phyloP scores from a whole-genome alignment of 805 yeast species.

The Yamadazyma nakazawae region DNA sequence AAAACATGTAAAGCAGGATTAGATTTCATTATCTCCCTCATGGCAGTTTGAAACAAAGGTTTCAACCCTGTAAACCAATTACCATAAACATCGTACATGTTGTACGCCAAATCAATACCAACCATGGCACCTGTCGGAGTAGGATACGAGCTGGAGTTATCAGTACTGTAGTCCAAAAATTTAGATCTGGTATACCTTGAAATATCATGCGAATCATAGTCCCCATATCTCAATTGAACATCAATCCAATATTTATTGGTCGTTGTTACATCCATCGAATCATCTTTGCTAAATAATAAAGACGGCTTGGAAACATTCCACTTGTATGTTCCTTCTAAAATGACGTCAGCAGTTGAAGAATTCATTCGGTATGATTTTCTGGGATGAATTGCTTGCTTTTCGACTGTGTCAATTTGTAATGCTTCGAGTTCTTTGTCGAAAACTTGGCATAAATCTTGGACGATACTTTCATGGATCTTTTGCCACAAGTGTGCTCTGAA shows the following conservation, averaged over 20 bases:
- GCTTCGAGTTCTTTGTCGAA: constrained; percentile 83
- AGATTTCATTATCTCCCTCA: constrained; percentile 90
- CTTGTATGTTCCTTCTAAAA: constrained; percentile 65
- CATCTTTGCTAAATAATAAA: constrained; percentile 66
- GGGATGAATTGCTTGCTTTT: constrained; percentile 92
- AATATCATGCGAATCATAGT: constrained; percentile 95
- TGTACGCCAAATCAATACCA: constrained; percentile 90
- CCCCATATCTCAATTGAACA: constrained; percentile 93
- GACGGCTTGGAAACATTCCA: constrained; percentile 89
- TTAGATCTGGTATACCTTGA: constrained; percentile 91
- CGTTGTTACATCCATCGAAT: constrained; percentile 54
- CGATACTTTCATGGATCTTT: constrained; percentile 93
- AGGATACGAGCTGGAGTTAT: constrained; percentile 81
- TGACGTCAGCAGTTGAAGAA: constrained; percentile 90
- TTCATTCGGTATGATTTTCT: constrained; percentile 97
- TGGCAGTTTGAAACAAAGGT: constrained; percentile 82
- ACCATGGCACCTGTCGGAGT: constrained; percentile 89
- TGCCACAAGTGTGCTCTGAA: constrained; percentile 99
- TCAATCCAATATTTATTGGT: constrained; percentile 88
- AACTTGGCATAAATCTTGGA: constrained; percentile 89
- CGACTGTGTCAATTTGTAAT: constrained; percentile 78
- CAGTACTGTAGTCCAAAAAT: constrained; percentile 88
- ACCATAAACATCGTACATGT: constrained; percentile 95
- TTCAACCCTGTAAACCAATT: constrained; percentile 97
- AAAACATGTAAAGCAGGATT: constrained; percentile 90